Percentiles rank a stretch among this genome's conserved stretches.
phyloP scores from a whole-genome alignment of 2,329 filamentous ascomycete species.

The Dothistroma pini region DNA sequence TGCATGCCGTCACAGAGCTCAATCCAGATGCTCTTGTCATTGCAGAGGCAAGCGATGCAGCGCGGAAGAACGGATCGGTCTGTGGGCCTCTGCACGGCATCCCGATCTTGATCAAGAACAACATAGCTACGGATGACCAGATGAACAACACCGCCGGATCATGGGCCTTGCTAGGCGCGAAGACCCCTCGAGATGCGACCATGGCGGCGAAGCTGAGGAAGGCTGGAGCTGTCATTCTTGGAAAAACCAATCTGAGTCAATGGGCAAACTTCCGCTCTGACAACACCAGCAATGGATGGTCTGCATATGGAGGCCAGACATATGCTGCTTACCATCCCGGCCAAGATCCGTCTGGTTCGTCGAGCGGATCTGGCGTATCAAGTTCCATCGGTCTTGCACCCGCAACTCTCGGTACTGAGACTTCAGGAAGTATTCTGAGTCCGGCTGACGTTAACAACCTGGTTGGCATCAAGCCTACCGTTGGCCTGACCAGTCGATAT shows the following conservation, averaged over 20 bases:
- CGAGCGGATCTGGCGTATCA: conserved; percentile 59
- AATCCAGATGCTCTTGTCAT: conserved; percentile 54
- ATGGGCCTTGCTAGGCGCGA: conserved; percentile 58
- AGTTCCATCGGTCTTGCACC: conserved; percentile 57
- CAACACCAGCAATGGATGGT: conserved; percentile 62
- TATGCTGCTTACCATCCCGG: conserved; percentile 58
- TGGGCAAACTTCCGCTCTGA: conserved; percentile 61
- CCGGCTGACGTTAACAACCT: conserved; percentile 57
- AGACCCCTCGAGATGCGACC: conserved; percentile 55
- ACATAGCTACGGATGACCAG: conserved; percentile 59
- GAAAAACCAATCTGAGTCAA: conserved; percentile 62
- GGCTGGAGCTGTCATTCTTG: conserved; percentile 61
- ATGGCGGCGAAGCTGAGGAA: conserved; percentile 58
- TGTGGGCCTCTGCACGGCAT: conserved; percentile 60
- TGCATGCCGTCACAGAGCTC: conserved; percentile 53
- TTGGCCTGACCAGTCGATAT: conserved; percentile 59
- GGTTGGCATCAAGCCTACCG: conserved; percentile 65
- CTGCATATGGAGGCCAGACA: conserved; percentile 60
- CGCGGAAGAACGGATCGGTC: conserved; percentile 46
- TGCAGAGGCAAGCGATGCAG: conserved; percentile 46
- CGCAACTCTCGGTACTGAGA: conserved; percentile 59
- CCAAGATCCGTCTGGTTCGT: conserved; percentile 61
- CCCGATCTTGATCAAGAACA: conserved; percentile 64
- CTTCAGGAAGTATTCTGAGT: conserved; percentile 60
- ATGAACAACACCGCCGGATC: conserved; percentile 66